phyloP scores from a whole-genome alignment of 805 yeast genomes.

The Lipomyces anomalus region DNA sequence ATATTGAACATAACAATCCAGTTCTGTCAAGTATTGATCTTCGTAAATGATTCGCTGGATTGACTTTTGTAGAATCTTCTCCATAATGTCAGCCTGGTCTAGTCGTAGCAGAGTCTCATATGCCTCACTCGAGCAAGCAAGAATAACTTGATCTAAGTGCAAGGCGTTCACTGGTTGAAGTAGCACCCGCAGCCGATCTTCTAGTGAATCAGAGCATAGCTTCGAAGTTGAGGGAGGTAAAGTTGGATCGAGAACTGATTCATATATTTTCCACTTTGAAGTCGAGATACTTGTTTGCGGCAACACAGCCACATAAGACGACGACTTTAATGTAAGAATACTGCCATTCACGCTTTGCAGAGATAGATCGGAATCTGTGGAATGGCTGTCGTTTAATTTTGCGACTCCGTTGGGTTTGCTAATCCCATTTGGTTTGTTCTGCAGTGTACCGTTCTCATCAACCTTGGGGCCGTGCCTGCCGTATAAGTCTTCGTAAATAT shows the following conservation, averaged over 20 bases:
- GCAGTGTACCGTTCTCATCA: too few species aligned
- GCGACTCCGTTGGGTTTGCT: too few species aligned
- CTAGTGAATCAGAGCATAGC: neutral
- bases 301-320: too few species aligned
- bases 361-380: too few species aligned
- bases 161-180: conserved; percentile 23
- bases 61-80: conserved; percentile 33
- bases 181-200: conserved; percentile 7
- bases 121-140: conserved; percentile 43
- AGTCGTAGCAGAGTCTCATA: conserved; percentile 40
- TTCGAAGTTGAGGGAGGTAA: conserved; percentile 10
- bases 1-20: neutral
- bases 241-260: conserved; percentile 5
- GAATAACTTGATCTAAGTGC: conserved; percentile 37
- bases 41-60: conserved; percentile 2
- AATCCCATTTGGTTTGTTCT: too few species aligned
- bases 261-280: conserved; percentile 7
- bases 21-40: conserved; percentile 1
- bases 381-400: too few species aligned
- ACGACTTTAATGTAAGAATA: too few species aligned
- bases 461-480: too few species aligned
- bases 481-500: too few species aligned
- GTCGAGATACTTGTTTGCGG: too few species aligned
- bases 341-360: too few species aligned
- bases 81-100: conserved; percentile 33